These are phyloP conservation scores for Azolla pinnata DNA, from an alignment of 75 land plant species.

Conservation along the genomic window DNA sequence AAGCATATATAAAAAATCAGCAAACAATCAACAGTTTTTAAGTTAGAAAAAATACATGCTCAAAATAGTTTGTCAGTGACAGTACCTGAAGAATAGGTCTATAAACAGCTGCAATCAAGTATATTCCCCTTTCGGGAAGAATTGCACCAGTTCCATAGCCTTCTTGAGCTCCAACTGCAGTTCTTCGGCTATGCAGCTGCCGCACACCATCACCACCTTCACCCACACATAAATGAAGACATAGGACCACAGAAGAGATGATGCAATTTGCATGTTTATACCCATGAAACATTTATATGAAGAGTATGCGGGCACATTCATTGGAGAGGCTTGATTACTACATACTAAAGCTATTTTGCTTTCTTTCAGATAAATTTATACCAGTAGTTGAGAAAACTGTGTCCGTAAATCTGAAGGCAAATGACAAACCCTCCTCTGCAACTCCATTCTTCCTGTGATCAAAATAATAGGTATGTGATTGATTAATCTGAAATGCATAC, in stretches of 20 bases:
- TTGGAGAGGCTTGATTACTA: too few relatives aligned
- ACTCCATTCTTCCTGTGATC: conserved; percentile 42
- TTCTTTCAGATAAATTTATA: background rate
- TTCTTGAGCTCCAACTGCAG: conserved; percentile 62
- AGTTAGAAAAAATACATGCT: too few relatives aligned
- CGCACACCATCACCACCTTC: conserved; percentile 50
- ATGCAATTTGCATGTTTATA: too few relatives aligned
- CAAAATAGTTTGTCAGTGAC: too few relatives aligned
- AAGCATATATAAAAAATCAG: conserved; percentile 15
- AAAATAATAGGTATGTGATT: background rate
- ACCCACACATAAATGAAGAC: background rate
- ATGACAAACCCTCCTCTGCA: conserved; percentile 75
- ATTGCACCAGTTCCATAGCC: conserved; percentile 90
- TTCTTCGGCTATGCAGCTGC: conserved; percentile 57
- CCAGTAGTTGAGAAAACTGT: conserved; percentile 35
- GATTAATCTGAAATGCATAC: too few relatives aligned
- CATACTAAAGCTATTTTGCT: too few relatives aligned
- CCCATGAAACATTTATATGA: too few relatives aligned
- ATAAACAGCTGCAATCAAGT: conserved; percentile 79
- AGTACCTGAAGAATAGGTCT: conserved; percentile 95
- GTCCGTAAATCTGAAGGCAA: conserved; percentile 95
- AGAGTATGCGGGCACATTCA: too few relatives aligned
- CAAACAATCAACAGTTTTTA: background rate
- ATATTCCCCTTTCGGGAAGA: conserved; percentile 91
- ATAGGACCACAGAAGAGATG: background rate